Evolutionary conservation across 208 protist genomes (phyloP), one percentile per base, ranked within the genome.

Genomic region (Novymonas esmeraldas): DNA sequence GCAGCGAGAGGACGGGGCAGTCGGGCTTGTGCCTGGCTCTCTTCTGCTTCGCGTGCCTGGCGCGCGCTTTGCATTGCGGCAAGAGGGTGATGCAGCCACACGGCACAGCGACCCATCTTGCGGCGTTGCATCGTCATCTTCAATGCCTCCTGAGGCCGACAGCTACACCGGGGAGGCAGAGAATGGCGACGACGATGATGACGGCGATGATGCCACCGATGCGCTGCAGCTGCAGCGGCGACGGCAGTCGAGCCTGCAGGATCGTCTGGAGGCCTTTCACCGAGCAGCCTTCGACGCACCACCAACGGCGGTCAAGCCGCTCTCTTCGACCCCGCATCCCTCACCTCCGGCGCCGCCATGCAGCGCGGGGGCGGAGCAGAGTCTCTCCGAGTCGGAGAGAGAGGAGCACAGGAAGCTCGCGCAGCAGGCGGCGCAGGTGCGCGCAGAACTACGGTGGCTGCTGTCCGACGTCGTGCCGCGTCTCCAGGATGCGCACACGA

Each of bases 21-120:
- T 80, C 13, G 81, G 81, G 5, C 70, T 87, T 16, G 73, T 78
- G 29, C 81, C 81, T 0, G 56, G 58, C 10, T 56, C 68, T 9
- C 36, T 80, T 0, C 55, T 86, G 22, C 54, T 48, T 28, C 58
- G 68, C 4, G 52, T 49, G 18, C 38, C 58, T 16, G 68, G 59
- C 6, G 26, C 11, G 1, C 9, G 36, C 22, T 74, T 67, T 48
- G 59, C 28, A 28, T 28, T 46, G 13, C 65, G 14, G 5, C 50
- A 16, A 1, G 14, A 24, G 24, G 6, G 29, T 38, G 24, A 34
- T 5, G 24, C 29, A 24, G 20, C 24, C 18, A n/a, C 34, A 26
- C 3, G 9, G 28, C 34, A 46, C 24, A 18, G n/a, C 13, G 34
- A 64, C 28, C n/a, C 2, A 18, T 26, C 18, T 18, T 22, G 2